phyloP scores from a whole-genome alignment of 202 grass and related monocot species.

The Brachypodium distachyon region DNA sequence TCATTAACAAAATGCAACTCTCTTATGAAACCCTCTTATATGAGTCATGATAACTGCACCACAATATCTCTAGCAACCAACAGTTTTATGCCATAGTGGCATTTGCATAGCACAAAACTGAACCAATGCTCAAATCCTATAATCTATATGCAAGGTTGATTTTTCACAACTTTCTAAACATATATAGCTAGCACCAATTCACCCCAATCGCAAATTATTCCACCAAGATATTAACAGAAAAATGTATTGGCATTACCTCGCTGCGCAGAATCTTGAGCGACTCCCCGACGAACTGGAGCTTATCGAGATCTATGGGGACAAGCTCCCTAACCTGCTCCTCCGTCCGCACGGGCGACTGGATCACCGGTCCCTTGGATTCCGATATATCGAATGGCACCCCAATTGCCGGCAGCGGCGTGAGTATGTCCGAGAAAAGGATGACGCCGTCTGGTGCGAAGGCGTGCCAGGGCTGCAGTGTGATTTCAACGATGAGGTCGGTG shows the following conservation, averaged over 20 bases:
- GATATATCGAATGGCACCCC: conserved; percentile 95
- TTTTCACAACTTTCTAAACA: not conserved
- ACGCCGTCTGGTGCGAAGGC: conserved; percentile 87
- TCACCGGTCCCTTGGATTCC: conserved; percentile 81
- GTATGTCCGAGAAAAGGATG: conserved; percentile 96
- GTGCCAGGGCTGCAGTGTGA: conserved; percentile 85
- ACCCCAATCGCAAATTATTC: not conserved
- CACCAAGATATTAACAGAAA: not conserved
- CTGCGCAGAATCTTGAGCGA: conserved; percentile 74
- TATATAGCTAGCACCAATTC: not conserved
- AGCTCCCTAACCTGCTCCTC: conserved; percentile 62
- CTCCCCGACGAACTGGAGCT: conserved; percentile 89
- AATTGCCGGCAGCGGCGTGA: conserved; percentile 83
- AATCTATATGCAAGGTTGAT: not conserved
- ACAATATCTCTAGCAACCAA: not conserved
- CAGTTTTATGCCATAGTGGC: not conserved
- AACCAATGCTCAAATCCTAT: not conserved
- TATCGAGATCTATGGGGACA: conserved; percentile 70
- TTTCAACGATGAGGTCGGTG: conserved; percentile 87
- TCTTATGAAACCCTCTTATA: not conserved
- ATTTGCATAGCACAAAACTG: not conserved
- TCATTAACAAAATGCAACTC: not conserved
- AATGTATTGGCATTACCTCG: conserved; percentile 49
- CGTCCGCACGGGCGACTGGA: conserved; percentile 57
- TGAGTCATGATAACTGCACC: not conserved